Conservation (phyloP, 352 stramenopile genomes). For the Phytopythium chamaehyphon region DNA sequence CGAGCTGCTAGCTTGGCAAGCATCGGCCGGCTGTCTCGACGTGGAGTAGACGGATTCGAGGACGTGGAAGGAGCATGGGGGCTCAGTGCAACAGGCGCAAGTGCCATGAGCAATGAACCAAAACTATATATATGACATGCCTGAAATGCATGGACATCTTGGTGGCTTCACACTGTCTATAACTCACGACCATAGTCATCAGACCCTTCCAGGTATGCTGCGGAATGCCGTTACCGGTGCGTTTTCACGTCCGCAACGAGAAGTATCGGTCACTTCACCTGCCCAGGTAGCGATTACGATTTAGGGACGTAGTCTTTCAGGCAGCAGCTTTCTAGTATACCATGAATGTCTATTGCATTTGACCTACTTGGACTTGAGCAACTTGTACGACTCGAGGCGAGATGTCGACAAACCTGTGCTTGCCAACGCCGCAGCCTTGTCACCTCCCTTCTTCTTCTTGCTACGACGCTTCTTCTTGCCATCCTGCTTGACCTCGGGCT, state of each 20-base stretch:
- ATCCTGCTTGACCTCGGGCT: slow-evolving; percentile 2
- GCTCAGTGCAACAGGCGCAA: background rate
- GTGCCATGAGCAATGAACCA: background rate
- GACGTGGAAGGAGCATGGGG: background rate
- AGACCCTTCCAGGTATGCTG: too few relatives aligned
- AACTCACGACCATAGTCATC: too few relatives aligned
- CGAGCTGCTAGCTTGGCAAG: slow-evolving; percentile 1
- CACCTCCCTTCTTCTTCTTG: slow-evolving; percentile 50
- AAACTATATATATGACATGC: background rate
- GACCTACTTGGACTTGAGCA: slow-evolving; percentile 54
- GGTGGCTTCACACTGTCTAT: too few relatives aligned
- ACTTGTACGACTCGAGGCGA: slow-evolving; percentile 81
- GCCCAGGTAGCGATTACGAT: too few relatives aligned
- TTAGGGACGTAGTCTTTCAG: too few relatives aligned
- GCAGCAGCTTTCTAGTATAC: background rate
- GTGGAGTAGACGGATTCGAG: background rate
- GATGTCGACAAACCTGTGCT: slow-evolving; percentile 62
- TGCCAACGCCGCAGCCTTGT: slow-evolving; percentile 34
- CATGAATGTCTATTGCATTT: background rate
- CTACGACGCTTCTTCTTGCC: slow-evolving; percentile 50
- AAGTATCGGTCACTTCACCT: too few relatives aligned
- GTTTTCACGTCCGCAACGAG: too few relatives aligned
- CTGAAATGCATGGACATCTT: too few relatives aligned
- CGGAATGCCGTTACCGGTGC: too few relatives aligned
- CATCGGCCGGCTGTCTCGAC: background rate